Base-by-base conservation (phyloP, 2,329 filamentous ascomycete species). In the Cladophialophora yegresii region DNA sequence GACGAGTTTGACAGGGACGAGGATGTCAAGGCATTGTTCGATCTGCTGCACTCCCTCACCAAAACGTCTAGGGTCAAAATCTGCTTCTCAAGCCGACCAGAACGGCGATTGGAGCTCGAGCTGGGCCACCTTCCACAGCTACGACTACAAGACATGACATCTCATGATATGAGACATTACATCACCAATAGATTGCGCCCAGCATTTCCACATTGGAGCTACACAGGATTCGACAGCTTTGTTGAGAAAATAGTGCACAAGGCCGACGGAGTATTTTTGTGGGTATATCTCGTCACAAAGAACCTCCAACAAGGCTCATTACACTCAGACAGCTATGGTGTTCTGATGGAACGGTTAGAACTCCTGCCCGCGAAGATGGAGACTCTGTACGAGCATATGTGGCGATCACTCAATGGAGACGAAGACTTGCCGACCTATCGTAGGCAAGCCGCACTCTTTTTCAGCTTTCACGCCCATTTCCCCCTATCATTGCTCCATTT, bases 351-450 rank as follows among this genome's bases (percentile, higher is more conserved):
- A 26, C 47, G 47, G 12, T 20, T 50, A 26, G 47, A 50, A 13
- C 20, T 50, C 47, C 22, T 50, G 16, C 47, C 47, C 4, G 47
- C 47, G 20, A 50, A 50, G 47, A 50, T 50, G 47, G 47, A 50
- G 12, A 10, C 4, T 12, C 47, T 50, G 12, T 50, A 50, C 47
- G 47, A 50, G 47, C 47, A 50, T 13, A 50, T 50, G 47, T 50
- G 47, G 47, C 47, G 9, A 23, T 50, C 47, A 50, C 47, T 50
- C 10, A 50, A 50, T 50, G 47, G 47, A 23, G 47, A 50, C 47
- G 47, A 13, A 26, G 20, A 50, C 47, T n/a, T 50, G 47, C 47
- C 47, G 20, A 50, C 47, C 20, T 50, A 50, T 26, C 20, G 47
- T 10, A 23, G 23, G 13, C 45, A 49, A 49, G 45, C 45, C n/a